Conservation (phyloP, 2,329 filamentous ascomycete genomes). For the Passalora sequoiae region DNA sequence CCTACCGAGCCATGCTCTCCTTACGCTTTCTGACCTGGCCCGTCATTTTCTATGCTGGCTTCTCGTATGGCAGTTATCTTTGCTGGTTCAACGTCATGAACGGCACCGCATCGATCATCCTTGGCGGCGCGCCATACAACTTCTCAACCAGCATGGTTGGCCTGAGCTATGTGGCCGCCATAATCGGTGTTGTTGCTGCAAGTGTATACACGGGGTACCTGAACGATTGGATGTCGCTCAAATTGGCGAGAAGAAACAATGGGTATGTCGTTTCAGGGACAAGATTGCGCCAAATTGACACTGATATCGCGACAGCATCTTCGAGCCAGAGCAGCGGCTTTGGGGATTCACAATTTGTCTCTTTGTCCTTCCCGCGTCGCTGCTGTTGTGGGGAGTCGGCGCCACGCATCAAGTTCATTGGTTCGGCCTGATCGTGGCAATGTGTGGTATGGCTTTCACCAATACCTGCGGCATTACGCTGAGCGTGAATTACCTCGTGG, state of each 20-base stretch:
- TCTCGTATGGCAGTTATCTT: slow-evolving; percentile 37
- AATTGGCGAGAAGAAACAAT: slow-evolving; percentile 33
- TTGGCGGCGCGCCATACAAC: slow-evolving; percentile 32
- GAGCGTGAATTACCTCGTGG: slow-evolving; percentile 39
- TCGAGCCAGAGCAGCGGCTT: slow-evolving; percentile 38
- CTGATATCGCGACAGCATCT: slow-evolving; percentile 30
- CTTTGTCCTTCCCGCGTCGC: slow-evolving; percentile 39
- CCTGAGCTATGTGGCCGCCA: slow-evolving; percentile 32
- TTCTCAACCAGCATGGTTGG: slow-evolving; percentile 36
- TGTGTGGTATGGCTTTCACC: slow-evolving; percentile 42
- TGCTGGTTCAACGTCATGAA: slow-evolving; percentile 31
- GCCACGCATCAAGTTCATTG: slow-evolving; percentile 43
- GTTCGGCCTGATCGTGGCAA: slow-evolving; percentile 43
- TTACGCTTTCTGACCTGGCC: slow-evolving; percentile 38
- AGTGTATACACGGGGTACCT: slow-evolving; percentile 34
- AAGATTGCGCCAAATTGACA: too few relatives aligned
- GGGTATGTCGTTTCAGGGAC: too few relatives aligned
- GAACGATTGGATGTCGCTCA: slow-evolving; percentile 30
- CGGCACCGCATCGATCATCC: slow-evolving; percentile 35
- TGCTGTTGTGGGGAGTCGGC: slow-evolving; percentile 45
- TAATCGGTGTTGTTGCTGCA: slow-evolving; percentile 34
- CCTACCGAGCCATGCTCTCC: slow-evolving; percentile 28
- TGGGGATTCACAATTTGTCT: slow-evolving; percentile 37
- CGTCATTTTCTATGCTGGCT: slow-evolving; percentile 36
- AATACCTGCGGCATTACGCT: slow-evolving; percentile 40